Evolutionary conservation across 2,329 filamentous ascomycete genomes (phyloP).

Genomic region (Aspergillus brunneoviolaceus): DNA sequence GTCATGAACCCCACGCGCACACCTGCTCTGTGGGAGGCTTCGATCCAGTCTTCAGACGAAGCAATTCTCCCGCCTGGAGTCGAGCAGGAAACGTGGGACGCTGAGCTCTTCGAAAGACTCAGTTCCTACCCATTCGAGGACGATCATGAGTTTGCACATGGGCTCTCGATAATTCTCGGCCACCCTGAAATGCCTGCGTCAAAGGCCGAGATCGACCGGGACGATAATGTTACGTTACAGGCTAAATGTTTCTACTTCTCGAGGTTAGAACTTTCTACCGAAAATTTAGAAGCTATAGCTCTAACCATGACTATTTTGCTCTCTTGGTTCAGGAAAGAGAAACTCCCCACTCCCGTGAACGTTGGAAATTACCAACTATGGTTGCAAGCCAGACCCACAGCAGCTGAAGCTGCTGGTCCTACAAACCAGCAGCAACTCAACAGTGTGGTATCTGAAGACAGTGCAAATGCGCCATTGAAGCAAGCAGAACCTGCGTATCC

Average conservation of each 20-base stretch:
- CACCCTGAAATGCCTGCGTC: slow-evolving; percentile 41
- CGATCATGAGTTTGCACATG: slow-evolving; percentile 48
- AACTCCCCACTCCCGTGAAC: slow-evolving; percentile 52
- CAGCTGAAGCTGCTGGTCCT: slow-evolving; percentile 9
- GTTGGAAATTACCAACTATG: slow-evolving; percentile 68
- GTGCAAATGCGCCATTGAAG: slow-evolving; percentile 25
- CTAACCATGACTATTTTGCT: neutral
- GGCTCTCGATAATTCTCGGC: slow-evolving; percentile 49
- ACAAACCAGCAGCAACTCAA: slow-evolving; percentile 7
- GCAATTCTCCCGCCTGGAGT: neutral
- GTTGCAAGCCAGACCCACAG: slow-evolving; percentile 38
- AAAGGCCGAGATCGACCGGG: slow-evolving; percentile 38
- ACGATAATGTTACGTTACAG: slow-evolving; percentile 45
- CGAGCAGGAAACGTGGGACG: slow-evolving; percentile 4
- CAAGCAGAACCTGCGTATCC: slow-evolving; percentile 65
- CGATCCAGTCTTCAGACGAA: neutral
- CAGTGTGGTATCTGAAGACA: slow-evolving; percentile 4
- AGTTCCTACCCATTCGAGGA: slow-evolving; percentile 41
- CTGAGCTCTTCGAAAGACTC: slow-evolving; percentile 33
- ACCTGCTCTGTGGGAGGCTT: neutral
- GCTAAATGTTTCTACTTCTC: slow-evolving; percentile 52
- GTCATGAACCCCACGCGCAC: neutral
- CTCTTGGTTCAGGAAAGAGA: slow-evolving; percentile 35
- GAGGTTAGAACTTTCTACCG: slow-evolving; percentile 31
- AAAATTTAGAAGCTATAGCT: neutral